Evolutionary conservation across 768 basidiomycete species (phyloP), one percentile per base, ranked within the genome.

Genomic region (Panaeolus papilionaceus): DNA sequence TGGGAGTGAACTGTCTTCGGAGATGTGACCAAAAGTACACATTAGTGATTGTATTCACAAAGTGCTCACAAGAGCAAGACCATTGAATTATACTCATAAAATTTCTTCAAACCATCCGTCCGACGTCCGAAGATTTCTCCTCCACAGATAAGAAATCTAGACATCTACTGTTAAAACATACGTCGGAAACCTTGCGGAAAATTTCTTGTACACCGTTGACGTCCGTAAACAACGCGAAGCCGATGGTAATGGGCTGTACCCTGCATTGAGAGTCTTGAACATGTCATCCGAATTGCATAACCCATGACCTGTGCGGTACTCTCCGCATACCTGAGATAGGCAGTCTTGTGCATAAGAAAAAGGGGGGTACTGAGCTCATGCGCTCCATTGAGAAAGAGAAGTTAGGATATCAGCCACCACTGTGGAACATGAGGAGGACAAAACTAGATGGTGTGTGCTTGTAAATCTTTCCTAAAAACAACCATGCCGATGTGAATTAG

Each of bases 251-350:
- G 54, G 54, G 33, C 28, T 9, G 4, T 28, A 3, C 26, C 5
- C 5, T 51, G 20, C 12, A 33, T 33, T 5, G 4, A 58, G 14
- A 10, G 16, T 4, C 10, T 4, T 12, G 33, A 58, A 28, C 4
- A 12, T 58, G 54, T 58, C 54, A 58, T 58, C 54, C 33, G 11
- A 58, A 58, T 58, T 58, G 54, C 54, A 58, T 58, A 58, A 58
- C 5, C 26, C 14, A n/a, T n/a, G 51, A 58, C 54, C 33, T 14
- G 14, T 58, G 54, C 3, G 54, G 54, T 58, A 33, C 54, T 58
- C 49, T 26, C 23, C 20, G 2, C 11, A 33, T 14, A 33, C 10
- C 54, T 16, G 11, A 28, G 54, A 58, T 33, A 58, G 54, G 28
- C 33, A 49, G 20, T 4, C 28, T 28, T 37, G 28, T 14, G 33